Conservation (phyloP, 1,284 basidiomycete genomes). For the Leccinum fuscescens region DNA sequence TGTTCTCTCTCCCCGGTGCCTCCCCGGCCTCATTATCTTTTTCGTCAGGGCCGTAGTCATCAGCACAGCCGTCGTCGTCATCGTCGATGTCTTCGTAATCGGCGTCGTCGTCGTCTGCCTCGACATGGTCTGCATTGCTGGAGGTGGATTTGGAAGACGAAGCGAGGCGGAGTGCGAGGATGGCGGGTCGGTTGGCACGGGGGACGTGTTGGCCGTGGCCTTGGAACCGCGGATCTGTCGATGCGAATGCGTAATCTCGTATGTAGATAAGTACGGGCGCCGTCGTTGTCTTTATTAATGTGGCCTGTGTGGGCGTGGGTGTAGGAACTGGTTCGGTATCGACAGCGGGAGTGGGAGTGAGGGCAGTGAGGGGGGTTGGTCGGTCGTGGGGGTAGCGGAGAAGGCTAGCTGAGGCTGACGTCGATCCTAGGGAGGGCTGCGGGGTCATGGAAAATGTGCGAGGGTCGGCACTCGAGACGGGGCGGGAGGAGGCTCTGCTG, state of each 20-base stretch:
- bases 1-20: not conserved
- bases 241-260: conserved; percentile 60
- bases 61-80: not conserved
- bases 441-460: conserved; percentile 3
- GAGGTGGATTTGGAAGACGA: conserved; percentile 27
- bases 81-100: not conserved
- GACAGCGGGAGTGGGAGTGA: not conserved
- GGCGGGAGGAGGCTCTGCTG: conserved; percentile 18
- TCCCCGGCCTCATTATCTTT: conserved; percentile 25
- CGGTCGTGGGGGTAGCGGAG: not conserved
- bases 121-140: conserved; percentile 6
- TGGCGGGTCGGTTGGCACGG: conserved; percentile 42
- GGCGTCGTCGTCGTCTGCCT: conserved; percentile 4
- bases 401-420: not conserved
- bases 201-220: conserved; percentile 57
- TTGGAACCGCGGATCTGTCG: conserved; percentile 50
- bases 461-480: conserved; percentile 7
- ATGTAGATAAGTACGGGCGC: conserved; percentile 45
- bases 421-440: not conserved
- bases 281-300: too few species aligned
- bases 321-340: not conserved
- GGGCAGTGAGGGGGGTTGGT: not conserved
- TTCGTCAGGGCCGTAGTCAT: not conserved
- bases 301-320: not conserved
- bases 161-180: conserved; percentile 40